Base-by-base conservation (phyloP, 305 asterid species). In the Fraxinus baroniana region DNA sequence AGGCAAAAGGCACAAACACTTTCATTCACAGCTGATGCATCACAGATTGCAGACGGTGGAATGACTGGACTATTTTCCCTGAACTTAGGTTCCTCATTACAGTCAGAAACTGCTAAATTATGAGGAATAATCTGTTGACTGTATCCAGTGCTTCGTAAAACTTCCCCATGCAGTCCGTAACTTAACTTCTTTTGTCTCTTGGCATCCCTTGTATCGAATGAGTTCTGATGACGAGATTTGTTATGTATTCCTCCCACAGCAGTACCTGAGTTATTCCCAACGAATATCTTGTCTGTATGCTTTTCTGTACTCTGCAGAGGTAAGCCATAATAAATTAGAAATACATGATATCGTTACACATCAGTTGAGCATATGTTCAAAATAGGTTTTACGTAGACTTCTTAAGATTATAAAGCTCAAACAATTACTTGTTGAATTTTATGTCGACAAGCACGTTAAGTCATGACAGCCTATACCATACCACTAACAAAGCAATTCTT, bases 1-100 rank as follows among this genome's bases (percentile, higher is more conserved):
- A 90, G 92, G 89, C 99, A 96, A 85, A 96, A 92, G 49, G 90
- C 95, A 89, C 99, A 96, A 64, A 82, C 79, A 79, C 87, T 85
- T 84, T 80, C 89, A 82, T 82, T 82, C n/a, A 26, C 81, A 80
- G 71, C 35, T 28, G 87, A 79, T 76, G 83, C 85, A 79, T 79
- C 90, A 36, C 81, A 46, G 36, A 78, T 84, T 64, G 78, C 87
- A 22, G 39, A 74, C 71, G 87, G 81, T 82, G 90, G 83, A 70
- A 79, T 83, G 78, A 78, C 76, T 84, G 83, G 26, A 81, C 81
- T 85, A 28, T 82, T 83, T 41, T 87, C 90, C 75, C 77, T 70
- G 55, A 71, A 46, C 82, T 82, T 91, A 66, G 79, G 64, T 77
- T 85, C 91, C 86, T 80, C 79, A 22, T 79, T 81, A 87, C 66